Evolutionary conservation across 176 grass and related monocot genomes (phyloP).

Genomic region (Cenchrus fungigraminus): DNA sequence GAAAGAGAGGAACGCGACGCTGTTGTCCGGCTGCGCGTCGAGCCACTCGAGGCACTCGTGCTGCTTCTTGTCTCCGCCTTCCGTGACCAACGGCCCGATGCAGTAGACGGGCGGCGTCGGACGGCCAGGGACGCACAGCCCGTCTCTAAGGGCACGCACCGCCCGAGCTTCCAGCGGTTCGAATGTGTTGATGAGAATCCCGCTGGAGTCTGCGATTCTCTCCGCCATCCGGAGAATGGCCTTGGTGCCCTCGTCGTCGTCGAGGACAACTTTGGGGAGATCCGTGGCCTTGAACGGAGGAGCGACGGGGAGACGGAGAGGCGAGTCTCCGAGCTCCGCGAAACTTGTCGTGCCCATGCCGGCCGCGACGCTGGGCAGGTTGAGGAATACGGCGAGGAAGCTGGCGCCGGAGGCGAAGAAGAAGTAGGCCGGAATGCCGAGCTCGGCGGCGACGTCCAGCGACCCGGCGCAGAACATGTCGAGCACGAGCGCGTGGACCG

Average conservation of each 20-base stretch:
- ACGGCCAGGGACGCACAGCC: slow-evolving; percentile 37
- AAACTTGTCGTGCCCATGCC: neutral
- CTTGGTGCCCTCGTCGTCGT: neutral
- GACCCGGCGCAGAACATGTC: slow-evolving; percentile 62
- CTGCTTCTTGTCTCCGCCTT: slow-evolving; percentile 19
- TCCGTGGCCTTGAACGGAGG: slow-evolving; percentile 41
- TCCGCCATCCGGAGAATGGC: neutral
- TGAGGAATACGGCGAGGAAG: slow-evolving; percentile 45
- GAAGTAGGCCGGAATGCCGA: slow-evolving; percentile 45
- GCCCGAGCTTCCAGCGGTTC: slow-evolving; percentile 53
- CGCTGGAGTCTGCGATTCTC: neutral
- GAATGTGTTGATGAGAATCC: slow-evolving; percentile 66
- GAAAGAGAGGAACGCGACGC: slow-evolving; percentile 66
- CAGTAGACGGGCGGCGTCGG: slow-evolving; percentile 61
- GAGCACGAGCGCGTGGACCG: slow-evolving; percentile 50
- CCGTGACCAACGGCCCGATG: slow-evolving; percentile 53
- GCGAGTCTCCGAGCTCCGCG: slow-evolving; percentile 14
- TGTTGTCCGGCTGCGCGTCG: slow-evolving; percentile 58
- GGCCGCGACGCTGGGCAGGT: neutral
- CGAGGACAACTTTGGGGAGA: neutral
- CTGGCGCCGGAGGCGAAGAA: slow-evolving; percentile 41
- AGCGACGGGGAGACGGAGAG: neutral
- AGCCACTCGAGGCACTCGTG: slow-evolving; percentile 64
- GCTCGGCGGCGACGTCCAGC: slow-evolving; percentile 38
- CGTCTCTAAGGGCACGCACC: slow-evolving; percentile 40